phyloP scores from a whole-genome alignment of 1,284 basidiomycete genomes.

The Ganoderma leucocontextum region DNA sequence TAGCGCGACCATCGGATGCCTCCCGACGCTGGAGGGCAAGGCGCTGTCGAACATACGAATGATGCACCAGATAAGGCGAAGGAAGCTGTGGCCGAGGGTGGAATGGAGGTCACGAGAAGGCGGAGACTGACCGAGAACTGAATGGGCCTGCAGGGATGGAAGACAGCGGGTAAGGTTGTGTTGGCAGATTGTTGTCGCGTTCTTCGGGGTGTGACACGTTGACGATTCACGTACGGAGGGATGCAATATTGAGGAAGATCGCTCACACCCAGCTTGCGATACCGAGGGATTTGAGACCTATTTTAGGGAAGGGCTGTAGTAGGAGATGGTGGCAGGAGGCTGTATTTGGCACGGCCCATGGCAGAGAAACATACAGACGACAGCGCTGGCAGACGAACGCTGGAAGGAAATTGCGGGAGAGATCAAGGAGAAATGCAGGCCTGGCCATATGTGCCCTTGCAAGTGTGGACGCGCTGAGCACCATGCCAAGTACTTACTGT shows the following conservation, averaged over 20 bases:
- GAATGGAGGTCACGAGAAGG: slow-evolving; percentile 25
- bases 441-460: no score
- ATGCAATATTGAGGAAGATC: slow-evolving; percentile 7
- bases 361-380: slow-evolving; percentile 17
- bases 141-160: slow-evolving; percentile 14
- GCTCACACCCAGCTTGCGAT: slow-evolving; percentile 24
- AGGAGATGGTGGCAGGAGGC: slow-evolving; percentile 12
- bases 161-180: slow-evolving; percentile 5
- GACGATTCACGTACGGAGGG: neutral
- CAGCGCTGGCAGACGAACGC: neutral
- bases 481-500: no score
- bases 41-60: slow-evolving; percentile 17
- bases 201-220: neutral
- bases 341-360: slow-evolving; percentile 12
- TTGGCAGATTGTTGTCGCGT: slow-evolving; percentile 21
- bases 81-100: slow-evolving; percentile 11
- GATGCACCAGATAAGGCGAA: slow-evolving; percentile 26
- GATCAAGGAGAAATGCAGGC: no score
- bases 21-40: neutral
- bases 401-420: neutral
- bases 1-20: slow-evolving; percentile 31
- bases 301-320: slow-evolving; percentile 20
- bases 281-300: slow-evolving; percentile 30
- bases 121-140: slow-evolving; percentile 22
- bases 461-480: no score